Evolutionary conservation across 345 rosid species (phyloP).

Genomic region (Raphanus sativus): DNA sequence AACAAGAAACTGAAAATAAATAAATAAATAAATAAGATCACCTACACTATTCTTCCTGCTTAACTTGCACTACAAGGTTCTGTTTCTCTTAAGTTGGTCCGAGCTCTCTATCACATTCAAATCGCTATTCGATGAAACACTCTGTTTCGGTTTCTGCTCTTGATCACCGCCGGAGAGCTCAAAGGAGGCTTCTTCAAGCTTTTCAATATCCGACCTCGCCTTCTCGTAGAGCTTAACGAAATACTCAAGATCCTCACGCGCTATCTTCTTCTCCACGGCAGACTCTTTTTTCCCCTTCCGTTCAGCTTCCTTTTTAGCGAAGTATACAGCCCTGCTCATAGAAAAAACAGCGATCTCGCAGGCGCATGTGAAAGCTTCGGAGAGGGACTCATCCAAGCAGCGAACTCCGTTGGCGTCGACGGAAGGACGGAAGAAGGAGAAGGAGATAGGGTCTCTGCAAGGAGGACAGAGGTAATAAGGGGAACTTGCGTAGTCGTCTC

Average conservation of each 20-base stretch:
- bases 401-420: background rate
- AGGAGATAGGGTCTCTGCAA: constrained; percentile 46
- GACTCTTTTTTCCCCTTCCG: constrained; percentile 58
- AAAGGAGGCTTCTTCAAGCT: constrained; percentile 23
- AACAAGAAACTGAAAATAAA: background rate
- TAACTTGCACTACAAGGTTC: constrained; percentile 2
- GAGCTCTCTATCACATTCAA: constrained; percentile 21
- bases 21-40: background rate
- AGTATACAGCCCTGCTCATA: constrained; percentile 51
- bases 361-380: constrained; percentile 56
- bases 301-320: constrained; percentile 47
- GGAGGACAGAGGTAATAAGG: constrained; percentile 55
- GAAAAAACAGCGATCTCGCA: constrained; percentile 54
- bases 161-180: constrained; percentile 7
- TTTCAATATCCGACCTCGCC: constrained; percentile 1
- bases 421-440: constrained; percentile 43
- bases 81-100: constrained; percentile 7
- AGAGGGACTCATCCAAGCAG: constrained; percentile 44
- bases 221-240: constrained; percentile 27
- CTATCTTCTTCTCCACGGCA: constrained; percentile 60
- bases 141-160: constrained; percentile 25
- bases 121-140: constrained; percentile 18
- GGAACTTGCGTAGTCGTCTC: constrained; percentile 30
- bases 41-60: constrained; percentile 18
- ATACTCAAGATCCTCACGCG: constrained; percentile 65